These are phyloP conservation scores for Aegle marmelos DNA, from an alignment of 345 rosid species.

Conservation along the genomic window DNA sequence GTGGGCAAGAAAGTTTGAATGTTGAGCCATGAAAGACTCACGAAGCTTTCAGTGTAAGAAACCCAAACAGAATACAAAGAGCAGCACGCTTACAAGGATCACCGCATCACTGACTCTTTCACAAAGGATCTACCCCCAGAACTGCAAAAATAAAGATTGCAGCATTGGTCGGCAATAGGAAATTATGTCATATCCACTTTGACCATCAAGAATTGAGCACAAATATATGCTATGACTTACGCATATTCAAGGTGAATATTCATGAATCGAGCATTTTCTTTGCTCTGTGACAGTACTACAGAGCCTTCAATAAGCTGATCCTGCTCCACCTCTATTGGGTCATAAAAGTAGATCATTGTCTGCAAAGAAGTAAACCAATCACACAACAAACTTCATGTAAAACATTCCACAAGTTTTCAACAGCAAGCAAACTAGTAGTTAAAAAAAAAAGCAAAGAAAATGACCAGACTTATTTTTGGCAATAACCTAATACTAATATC, in stretches of 20 bases:
- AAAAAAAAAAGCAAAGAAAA: neutral
- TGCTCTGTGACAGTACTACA: conserved; percentile 76
- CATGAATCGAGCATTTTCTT: conserved; percentile 90
- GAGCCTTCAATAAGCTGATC: conserved; percentile 89
- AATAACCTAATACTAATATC: conserved; percentile 1
- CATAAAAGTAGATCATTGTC: conserved; percentile 91
- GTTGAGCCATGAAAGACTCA: conserved; percentile 9
- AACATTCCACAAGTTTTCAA: neutral
- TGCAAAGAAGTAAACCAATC: conserved; percentile 37
- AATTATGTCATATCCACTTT: conserved; percentile 5
- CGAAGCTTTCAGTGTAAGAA: conserved; percentile 9
- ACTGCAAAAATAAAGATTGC: conserved; percentile 42
- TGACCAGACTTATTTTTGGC: neutral
- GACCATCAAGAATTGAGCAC: neutral
- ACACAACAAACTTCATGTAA: neutral
- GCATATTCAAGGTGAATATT: conserved; percentile 87
- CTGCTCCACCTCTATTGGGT: conserved; percentile 87
- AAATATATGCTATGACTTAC: conserved; percentile 40
- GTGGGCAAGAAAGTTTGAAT: neutral
- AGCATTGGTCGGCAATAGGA: neutral
- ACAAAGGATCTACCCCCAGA: conserved; percentile 85
- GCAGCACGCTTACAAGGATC: conserved; percentile 18
- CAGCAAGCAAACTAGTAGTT: neutral
- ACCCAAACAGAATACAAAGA: conserved; percentile 3
- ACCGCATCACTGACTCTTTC: conserved; percentile 81